Evolutionary conservation across 2,329 filamentous ascomycete species (phyloP), one percentile per base, ranked within the genome.

Genomic region (Aspergillus ochraceoroseus): DNA sequence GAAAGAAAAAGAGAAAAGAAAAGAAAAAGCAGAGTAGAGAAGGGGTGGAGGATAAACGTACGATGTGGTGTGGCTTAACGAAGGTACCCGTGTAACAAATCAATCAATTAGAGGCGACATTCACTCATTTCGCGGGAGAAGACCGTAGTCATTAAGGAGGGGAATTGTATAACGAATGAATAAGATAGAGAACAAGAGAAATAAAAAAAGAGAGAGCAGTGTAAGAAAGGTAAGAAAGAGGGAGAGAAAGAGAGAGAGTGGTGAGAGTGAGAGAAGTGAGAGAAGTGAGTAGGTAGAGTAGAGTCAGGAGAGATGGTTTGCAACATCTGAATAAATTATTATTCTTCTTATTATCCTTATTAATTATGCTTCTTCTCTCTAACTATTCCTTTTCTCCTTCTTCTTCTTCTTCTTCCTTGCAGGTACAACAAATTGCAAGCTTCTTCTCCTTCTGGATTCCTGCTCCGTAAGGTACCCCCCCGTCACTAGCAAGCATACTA

Each of bases 1-100:
- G 22, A 22, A 28, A 32, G 17, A 26, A 32, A 15, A 44, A 17
- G 22, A 35, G 29, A 43, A 35, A 41, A 42, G 22, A 19, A 44
- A 44, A 33, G 27, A 29, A 32, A 38, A 25, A 22, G 14, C 19
- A 22, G 26, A 32, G 17, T 27, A 32, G 13, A 44, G 23, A 25
- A 35, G 29, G 26, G 28, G 33, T 34, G 40, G 39, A 48, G 27
- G 25, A 35, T 37, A 38, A 44, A 37, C 22, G 41, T 43, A 26
- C 36, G 31, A 42, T 34, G 47, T 34, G 33, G 33, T 31, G 36
- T 37, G 27, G 22, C 33, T 43, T 18, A 33, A 40, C 42, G 35
- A 43, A 42, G 42, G 26, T 50, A 52, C 49, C 47, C 32, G 45
- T 48, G 45, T 46, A 45, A 50, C 44, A 39, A 41, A 42, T 46